Conservation (phyloP, 768 basidiomycete species). For the Pulveroboletus sp. region DNA sequence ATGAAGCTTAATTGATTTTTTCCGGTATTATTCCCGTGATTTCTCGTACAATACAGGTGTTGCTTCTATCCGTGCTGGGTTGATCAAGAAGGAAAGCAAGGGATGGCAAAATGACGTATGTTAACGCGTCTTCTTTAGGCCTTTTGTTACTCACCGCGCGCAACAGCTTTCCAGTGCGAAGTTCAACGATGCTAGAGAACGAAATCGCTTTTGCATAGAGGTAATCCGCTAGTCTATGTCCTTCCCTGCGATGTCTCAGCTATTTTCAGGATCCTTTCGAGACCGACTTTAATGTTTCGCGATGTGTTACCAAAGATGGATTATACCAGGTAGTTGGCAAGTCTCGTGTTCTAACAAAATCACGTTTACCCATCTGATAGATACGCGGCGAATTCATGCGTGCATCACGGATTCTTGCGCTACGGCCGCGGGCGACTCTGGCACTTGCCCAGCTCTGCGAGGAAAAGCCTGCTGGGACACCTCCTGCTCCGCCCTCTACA, state of each 20-base stretch:
- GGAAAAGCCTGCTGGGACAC: conserved; percentile 61
- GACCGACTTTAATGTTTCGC: conserved; percentile 90
- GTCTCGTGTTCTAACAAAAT: neutral
- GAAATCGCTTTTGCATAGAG: conserved; percentile 95
- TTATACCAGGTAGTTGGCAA: conserved; percentile 71
- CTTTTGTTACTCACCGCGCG: conserved; percentile 7
- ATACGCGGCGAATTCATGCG: conserved; percentile 99
- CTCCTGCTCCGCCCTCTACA: conserved; percentile 37
- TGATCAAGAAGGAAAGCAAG: conserved; percentile 86
- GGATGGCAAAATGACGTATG: conserved; percentile 93
- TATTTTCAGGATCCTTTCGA: conserved; percentile 87
- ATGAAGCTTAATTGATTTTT: conserved; percentile 92
- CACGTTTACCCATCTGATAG: conserved; percentile 39
- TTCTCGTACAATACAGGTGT: conserved; percentile 91
- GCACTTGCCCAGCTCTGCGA: conserved; percentile 89
- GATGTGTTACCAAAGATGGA: conserved; percentile 95
- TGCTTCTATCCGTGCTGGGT: conserved; percentile 83
- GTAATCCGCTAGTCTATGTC: conserved; percentile 38
- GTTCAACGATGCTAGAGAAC: conserved; percentile 72
- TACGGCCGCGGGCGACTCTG: conserved; percentile 73
- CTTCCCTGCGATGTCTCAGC: neutral
- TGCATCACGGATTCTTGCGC: conserved; percentile 78
- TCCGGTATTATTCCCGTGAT: conserved; percentile 92
- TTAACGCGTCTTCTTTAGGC: conserved; percentile 1
- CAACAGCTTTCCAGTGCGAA: conserved; percentile 47